phyloP scores from a whole-genome alignment of 306 rosid genomes.

The Styphnolobium japonicum region DNA sequence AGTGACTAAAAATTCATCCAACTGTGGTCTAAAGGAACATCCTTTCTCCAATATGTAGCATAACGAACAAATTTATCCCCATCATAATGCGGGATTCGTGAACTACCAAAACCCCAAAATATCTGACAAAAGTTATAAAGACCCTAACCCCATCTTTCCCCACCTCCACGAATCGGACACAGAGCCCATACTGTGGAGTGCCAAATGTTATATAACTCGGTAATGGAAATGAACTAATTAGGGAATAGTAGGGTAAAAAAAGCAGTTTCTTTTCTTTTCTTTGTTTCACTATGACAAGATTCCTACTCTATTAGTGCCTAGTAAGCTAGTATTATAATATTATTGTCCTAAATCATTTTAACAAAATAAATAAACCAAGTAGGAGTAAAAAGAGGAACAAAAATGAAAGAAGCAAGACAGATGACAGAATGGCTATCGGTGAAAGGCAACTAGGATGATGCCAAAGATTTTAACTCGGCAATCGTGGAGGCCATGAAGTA shows the following conservation, averaged over 20 bases:
- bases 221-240: not conserved
- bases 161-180: not conserved
- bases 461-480: slow-evolving; percentile 94
- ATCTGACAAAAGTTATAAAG: not conserved
- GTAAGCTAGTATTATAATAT: not conserved
- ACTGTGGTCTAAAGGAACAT: too few relatives aligned
- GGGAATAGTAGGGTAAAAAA: not conserved
- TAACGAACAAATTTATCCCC: not conserved
- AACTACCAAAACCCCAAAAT: not conserved
- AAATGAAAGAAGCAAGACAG: not conserved
- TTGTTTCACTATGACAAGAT: not conserved
- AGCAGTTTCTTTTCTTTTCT: not conserved
- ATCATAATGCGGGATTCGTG: not conserved
- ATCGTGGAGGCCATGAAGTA: too few relatives aligned
- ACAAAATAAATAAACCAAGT: not conserved
- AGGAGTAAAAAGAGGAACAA: not conserved
- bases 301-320: not conserved
- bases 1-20: too few relatives aligned
- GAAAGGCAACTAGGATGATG: slow-evolving; percentile 88
- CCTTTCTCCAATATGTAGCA: too few relatives aligned
- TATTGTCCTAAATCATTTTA: not conserved
- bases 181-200: not conserved
- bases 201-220: too few relatives aligned
- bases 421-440: slow-evolving; percentile 44
- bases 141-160: slow-evolving; percentile 9